Evolutionary conservation across 176 grass and related monocot species (phyloP).

Genomic region (Aegilops speltoides): DNA sequence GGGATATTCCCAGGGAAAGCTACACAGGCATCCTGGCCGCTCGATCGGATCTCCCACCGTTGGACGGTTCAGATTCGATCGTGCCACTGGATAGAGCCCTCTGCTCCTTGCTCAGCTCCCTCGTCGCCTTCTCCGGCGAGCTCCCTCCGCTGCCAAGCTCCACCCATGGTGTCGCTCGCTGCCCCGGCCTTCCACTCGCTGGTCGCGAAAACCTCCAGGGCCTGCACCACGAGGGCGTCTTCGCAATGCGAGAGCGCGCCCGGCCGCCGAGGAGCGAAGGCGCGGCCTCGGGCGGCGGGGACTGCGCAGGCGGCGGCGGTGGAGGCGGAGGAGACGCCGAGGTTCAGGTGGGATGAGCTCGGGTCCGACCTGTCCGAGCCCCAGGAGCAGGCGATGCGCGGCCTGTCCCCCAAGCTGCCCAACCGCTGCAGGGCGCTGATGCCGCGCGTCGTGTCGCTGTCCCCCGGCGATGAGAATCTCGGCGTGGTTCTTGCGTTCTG

Average conservation of each 20-base stretch:
- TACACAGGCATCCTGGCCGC: background rate
- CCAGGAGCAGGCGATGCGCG: constrained; percentile 45
- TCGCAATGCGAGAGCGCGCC: constrained; percentile 11
- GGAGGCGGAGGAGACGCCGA: constrained; percentile 24
- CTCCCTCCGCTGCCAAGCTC: no score
- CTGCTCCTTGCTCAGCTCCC: background rate
- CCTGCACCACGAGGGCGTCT: background rate
- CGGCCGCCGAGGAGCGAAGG: background rate
- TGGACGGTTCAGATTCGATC: background rate
- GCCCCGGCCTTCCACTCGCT: background rate
- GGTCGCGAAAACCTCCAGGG: no score
- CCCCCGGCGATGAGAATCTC: constrained; percentile 46
- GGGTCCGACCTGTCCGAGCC: constrained; percentile 29
- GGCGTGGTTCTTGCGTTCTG: constrained; percentile 56
- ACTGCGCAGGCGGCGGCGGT: background rate
- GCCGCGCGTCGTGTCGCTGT: constrained; percentile 52
- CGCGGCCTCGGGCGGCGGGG: constrained; percentile 1
- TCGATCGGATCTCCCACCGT: background rate
- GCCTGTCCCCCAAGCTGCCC: constrained; percentile 66
- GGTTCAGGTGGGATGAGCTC: constrained; percentile 52
- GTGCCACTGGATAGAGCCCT: background rate
- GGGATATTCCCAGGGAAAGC: constrained; percentile 17
- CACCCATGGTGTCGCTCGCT: constrained; percentile 35
- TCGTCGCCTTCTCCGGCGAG: constrained; percentile 17
- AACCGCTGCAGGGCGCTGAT: constrained; percentile 88